Percentiles rank a stretch among this genome's conserved stretches.
phyloP scores from a whole-genome alignment of 257 asterid species.

The Rauvolfia tetraphylla region DNA sequence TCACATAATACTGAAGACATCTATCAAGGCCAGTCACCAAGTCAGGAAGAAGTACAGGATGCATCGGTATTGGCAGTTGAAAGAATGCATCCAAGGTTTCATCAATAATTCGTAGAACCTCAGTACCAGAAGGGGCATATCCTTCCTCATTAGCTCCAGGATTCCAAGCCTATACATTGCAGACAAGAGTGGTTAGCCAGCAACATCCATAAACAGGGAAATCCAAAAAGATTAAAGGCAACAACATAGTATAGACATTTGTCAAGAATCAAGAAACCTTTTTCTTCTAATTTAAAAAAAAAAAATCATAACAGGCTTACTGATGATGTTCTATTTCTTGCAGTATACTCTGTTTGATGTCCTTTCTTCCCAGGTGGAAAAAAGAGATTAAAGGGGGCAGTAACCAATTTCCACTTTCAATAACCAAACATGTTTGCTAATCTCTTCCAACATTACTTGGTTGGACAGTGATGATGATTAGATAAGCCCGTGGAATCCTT shows the following conservation, averaged over 20 bases:
- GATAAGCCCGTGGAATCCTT: background rate
- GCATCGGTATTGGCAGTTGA: constrained; percentile 92
- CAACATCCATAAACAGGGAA: background rate
- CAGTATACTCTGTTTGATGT: background rate
- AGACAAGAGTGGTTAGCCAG: background rate
- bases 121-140: constrained; percentile 84
- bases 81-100: constrained; percentile 93
- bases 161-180: constrained; percentile 64
- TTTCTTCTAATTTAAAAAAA: background rate
- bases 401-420: background rate
- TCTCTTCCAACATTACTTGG: background rate
- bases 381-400: too few relatives aligned
- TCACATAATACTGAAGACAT: constrained; percentile 79
- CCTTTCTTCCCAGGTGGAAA: background rate
- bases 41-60: constrained; percentile 89
- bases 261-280: background rate
- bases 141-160: constrained; percentile 80
- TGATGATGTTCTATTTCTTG: background rate
- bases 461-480: background rate
- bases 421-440: background rate
- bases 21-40: constrained; percentile 76
- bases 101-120: constrained; percentile 74
- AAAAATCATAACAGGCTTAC: background rate
- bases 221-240: background rate
- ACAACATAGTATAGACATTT: background rate